Percentiles rank a stretch among this genome's conserved stretches.
These are phyloP conservation scores for Metarhizium guizhouense DNA, from an alignment of 2,329 filamentous ascomycete species.

Conservation along the genomic window DNA sequence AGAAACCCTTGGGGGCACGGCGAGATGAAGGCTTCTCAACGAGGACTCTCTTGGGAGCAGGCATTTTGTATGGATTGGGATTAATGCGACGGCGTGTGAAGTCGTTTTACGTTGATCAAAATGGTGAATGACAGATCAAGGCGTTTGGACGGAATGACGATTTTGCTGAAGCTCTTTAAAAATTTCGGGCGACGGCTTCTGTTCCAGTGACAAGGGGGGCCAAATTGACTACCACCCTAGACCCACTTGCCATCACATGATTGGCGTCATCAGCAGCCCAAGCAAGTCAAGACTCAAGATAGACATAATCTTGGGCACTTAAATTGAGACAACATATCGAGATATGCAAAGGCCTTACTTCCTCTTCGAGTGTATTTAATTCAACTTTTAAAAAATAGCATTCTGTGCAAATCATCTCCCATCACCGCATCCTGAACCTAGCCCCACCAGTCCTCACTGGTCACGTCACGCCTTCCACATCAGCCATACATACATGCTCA, in stretches of 20 bases:
- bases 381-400: no score
- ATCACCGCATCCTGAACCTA: no score
- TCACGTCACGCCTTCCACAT: not conserved
- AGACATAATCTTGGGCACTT: no score
- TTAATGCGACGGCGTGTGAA: not conserved
- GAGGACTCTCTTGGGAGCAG: constrained; percentile 48
- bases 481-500: not conserved
- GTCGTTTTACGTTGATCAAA: not conserved
- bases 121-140: not conserved
- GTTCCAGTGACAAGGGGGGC: not conserved
- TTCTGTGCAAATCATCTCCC: no score
- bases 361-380: no score
- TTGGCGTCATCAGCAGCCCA: not conserved
- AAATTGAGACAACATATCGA: no score
- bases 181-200: not conserved
- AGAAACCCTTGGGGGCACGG: constrained; percentile 38
- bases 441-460: no score
- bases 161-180: not conserved
- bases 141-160: not conserved
- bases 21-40: constrained; percentile 37
- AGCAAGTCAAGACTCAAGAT: no score
- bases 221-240: not conserved
- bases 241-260: constrained; percentile 6
- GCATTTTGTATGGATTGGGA: constrained; percentile 34
- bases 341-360: no score